These are phyloP conservation scores for Chaetothyriales sp. DNA, from an alignment of 2,329 filamentous ascomycete genomes.

Conservation along the genomic window DNA sequence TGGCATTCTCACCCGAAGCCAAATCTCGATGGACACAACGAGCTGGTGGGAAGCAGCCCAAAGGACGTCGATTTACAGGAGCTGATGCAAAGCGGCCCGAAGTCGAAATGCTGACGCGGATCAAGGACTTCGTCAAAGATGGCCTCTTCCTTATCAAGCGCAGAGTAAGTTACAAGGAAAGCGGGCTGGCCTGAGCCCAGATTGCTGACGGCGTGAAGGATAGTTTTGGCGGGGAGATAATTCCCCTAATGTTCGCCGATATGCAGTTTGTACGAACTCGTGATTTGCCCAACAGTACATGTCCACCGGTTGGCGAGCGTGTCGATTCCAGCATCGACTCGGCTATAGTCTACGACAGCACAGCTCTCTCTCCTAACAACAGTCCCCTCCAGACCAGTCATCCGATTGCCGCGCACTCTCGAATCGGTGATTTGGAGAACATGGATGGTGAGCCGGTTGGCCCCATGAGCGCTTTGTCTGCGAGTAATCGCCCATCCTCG, in stretches of 20 bases:
- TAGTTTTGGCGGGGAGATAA: constrained; percentile 2
- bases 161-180: constrained; percentile 21
- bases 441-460: no score
- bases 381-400: not conserved
- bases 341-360: not conserved
- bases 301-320: not conserved
- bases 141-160: constrained; percentile 45
- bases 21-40: constrained; percentile 21
- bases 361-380: not conserved
- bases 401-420: not conserved
- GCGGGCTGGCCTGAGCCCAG: not conserved
- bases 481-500: not conserved
- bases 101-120: constrained; percentile 53
- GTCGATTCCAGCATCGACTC: not conserved
- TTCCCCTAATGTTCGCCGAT: constrained; percentile 9
- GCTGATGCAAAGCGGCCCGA: constrained; percentile 34
- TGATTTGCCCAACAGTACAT: not conserved
- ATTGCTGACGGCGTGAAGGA: constrained; percentile 8
- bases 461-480: not conserved
- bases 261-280: constrained; percentile 6
- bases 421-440: not conserved
- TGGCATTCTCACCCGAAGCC: constrained; percentile 33
- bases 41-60: not conserved
- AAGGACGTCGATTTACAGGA: constrained; percentile 12
- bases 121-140: constrained; percentile 49